phyloP scores from a whole-genome alignment of 495 filamentous ascomycete species.

The Lasiosphaeria hispida region DNA sequence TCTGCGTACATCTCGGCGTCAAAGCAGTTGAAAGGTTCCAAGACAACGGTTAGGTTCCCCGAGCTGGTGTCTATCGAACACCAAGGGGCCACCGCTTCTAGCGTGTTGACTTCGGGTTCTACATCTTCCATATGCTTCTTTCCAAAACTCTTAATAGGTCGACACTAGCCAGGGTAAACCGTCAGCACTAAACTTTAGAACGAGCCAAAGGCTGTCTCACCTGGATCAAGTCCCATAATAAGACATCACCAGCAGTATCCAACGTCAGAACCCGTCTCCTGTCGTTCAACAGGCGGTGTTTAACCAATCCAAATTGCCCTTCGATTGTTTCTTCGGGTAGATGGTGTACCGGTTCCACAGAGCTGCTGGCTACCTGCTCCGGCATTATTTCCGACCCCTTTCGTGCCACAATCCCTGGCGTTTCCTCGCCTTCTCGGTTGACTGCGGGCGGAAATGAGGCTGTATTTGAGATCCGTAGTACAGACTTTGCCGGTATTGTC shows the following conservation, averaged over 20 bases:
- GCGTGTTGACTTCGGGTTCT: constrained; percentile 79
- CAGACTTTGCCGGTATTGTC: constrained; percentile 71
- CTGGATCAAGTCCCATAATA: constrained; percentile 89
- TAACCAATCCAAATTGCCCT: constrained; percentile 92
- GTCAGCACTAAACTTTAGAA: constrained; percentile 20
- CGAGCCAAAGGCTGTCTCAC: constrained; percentile 38
- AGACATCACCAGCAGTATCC: constrained; percentile 94
- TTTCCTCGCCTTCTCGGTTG: constrained; percentile 40
- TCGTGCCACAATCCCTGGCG: constrained; percentile 44
- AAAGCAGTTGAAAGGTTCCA: constrained; percentile 95
- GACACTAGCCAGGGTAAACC: constrained; percentile 55
- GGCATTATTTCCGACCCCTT: constrained; percentile 60
- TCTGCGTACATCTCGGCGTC: constrained; percentile 98
- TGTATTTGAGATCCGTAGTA: constrained; percentile 79
- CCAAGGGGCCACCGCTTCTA: constrained; percentile 89
- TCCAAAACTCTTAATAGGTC: constrained; percentile 81
- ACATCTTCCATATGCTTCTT: constrained; percentile 94
- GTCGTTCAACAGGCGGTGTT: constrained; percentile 89
- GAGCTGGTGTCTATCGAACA: constrained; percentile 92
- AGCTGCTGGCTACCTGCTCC: constrained; percentile 53
- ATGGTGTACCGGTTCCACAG: constrained; percentile 66
- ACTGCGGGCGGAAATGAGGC: constrained; percentile 62
- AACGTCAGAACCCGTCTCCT: constrained; percentile 82
- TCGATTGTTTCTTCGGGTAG: constrained; percentile 84
- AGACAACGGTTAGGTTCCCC: constrained; percentile 80